Evolutionary conservation across 2,329 filamentous ascomycete genomes (phyloP).

Genomic region (Xylariaceae sp.): DNA sequence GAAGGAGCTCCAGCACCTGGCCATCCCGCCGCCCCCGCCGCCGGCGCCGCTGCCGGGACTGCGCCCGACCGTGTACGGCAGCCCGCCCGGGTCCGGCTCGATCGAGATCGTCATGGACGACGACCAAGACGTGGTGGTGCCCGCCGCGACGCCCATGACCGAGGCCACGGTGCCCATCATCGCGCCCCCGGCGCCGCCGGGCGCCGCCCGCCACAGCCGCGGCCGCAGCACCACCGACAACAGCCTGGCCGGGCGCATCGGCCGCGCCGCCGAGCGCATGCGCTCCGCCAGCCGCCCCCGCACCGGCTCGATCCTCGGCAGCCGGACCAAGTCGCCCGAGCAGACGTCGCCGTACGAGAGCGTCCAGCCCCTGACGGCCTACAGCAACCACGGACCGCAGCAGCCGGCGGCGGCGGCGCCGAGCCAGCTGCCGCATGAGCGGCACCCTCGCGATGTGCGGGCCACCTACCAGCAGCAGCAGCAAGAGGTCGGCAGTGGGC

Average conservation of each 20-base stretch:
- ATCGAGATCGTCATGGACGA: conserved; percentile 63
- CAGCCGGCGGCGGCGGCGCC: conserved; percentile 24
- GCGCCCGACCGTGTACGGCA: conserved; percentile 33
- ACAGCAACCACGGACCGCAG: conserved; percentile 18
- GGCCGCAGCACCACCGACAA: conserved; percentile 48
- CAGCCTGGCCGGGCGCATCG: conserved; percentile 45
- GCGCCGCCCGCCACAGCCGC: conserved; percentile 41
- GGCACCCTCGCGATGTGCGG: conserved; percentile 30
- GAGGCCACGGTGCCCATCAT: conserved; percentile 39
- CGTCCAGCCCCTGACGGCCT: conserved; percentile 22
- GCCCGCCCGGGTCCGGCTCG: conserved; percentile 41
- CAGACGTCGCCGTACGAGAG: conserved; percentile 31
- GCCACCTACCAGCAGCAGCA: conserved; percentile 27
- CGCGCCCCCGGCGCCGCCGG: conserved; percentile 36
- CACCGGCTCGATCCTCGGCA: conserved; percentile 32
- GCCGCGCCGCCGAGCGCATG: conserved; percentile 52
- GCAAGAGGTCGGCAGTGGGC: conserved; percentile 40
- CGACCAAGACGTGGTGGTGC: conserved; percentile 23
- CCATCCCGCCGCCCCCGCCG: conserved; percentile 53
- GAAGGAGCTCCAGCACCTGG: conserved; percentile 56
- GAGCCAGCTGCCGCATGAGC: conserved; percentile 16
- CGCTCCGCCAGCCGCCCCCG: conserved; percentile 51
- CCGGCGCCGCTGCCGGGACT: conserved; percentile 47
- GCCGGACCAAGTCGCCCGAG: conserved; percentile 32
- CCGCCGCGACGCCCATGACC: conserved; percentile 28